Evolutionary conservation across 768 basidiomycete genomes (phyloP).

Genomic region (Leccinum obscurum): DNA sequence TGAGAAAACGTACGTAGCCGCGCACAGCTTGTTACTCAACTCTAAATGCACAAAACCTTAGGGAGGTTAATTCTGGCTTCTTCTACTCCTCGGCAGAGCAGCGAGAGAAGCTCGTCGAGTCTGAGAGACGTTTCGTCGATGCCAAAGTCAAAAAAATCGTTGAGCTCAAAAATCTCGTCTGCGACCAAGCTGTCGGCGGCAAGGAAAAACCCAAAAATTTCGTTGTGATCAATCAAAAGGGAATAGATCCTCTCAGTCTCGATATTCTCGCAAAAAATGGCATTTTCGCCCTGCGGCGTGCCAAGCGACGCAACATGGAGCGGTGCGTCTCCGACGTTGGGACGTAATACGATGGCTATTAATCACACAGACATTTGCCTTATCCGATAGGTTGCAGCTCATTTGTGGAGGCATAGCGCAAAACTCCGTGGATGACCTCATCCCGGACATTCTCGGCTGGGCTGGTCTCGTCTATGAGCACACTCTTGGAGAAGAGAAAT

Average conservation of each 20-base stretch:
- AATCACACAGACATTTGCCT: constrained; percentile 11
- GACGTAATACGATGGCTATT: constrained; percentile 35
- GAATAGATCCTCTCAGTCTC: constrained; percentile 95
- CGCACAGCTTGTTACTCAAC: constrained; percentile 16
- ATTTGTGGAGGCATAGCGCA: constrained; percentile 94
- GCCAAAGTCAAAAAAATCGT: constrained; percentile 94
- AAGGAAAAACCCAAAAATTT: constrained; percentile 84
- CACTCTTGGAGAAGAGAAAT: constrained; percentile 98
- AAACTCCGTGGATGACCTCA: constrained; percentile 96
- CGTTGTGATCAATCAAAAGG: constrained; percentile 98
- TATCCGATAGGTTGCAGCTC: constrained; percentile 71
- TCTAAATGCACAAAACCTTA: constrained; percentile 36
- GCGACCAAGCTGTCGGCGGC: constrained; percentile 86
- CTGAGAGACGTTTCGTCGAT: constrained; percentile 92
- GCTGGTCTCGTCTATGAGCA: constrained; percentile 99
- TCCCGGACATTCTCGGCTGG: constrained; percentile 90
- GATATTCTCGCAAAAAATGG: constrained; percentile 97
- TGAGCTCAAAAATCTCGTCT: constrained; percentile 93
- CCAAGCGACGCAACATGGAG: constrained; percentile 99
- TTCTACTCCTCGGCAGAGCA: constrained; percentile 99
- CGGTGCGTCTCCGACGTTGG: constrained; percentile 48
- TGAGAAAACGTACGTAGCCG: constrained; percentile 88
- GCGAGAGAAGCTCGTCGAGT: constrained; percentile 97
- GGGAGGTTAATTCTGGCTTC: constrained; percentile 99
- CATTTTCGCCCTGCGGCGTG: constrained; percentile 89